Percentiles rank a stretch among this genome's conserved stretches.
These are phyloP conservation scores for Acacia pycnantha DNA, from an alignment of 331 rosid genomes.

Conservation along the genomic window DNA sequence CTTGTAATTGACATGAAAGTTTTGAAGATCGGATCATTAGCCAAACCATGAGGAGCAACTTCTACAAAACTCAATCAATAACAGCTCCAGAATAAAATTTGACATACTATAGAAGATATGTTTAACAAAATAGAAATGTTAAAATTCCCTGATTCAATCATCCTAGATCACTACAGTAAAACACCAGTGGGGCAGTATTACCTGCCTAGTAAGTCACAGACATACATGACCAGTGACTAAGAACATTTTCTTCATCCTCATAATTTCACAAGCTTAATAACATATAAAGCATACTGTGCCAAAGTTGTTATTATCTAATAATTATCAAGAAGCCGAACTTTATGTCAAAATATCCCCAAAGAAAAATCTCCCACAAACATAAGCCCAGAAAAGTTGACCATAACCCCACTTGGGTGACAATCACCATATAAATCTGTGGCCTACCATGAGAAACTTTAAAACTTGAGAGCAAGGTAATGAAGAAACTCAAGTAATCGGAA, in stretches of 20 bases:
- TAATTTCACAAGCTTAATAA: slow-evolving; percentile 20
- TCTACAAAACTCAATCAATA: slow-evolving; percentile 39
- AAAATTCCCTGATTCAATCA: slow-evolving; percentile 25
- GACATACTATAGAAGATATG: slow-evolving; percentile 20
- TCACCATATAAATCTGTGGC: slow-evolving; percentile 18
- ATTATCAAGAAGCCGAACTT: slow-evolving; percentile 6
- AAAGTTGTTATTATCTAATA: not conserved
- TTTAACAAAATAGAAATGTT: too few relatives aligned
- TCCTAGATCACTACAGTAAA: slow-evolving; percentile 13
- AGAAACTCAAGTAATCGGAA: slow-evolving; percentile 63
- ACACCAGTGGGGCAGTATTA: slow-evolving; percentile 9
- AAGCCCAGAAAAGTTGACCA: slow-evolving; percentile 11
- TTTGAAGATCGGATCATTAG: slow-evolving; percentile 32
- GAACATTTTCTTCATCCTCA: slow-evolving; percentile 12
- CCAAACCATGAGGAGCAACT: slow-evolving; percentile 33
- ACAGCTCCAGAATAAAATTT: not conserved
- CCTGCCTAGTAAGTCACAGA: slow-evolving; percentile 17
- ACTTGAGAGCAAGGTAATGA: slow-evolving; percentile 56
- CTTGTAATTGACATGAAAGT: slow-evolving; percentile 50
- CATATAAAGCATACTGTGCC: slow-evolving; percentile 10
- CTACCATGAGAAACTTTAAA: slow-evolving; percentile 66
- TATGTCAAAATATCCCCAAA: not conserved
- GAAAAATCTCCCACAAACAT: not conserved
- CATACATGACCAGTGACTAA: slow-evolving; percentile 7
- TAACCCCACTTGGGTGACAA: not conserved